Evolutionary conservation across 345 rosid species (phyloP), one percentile per base, ranked within the genome.

Genomic region (Sisymbrium altissimum): DNA sequence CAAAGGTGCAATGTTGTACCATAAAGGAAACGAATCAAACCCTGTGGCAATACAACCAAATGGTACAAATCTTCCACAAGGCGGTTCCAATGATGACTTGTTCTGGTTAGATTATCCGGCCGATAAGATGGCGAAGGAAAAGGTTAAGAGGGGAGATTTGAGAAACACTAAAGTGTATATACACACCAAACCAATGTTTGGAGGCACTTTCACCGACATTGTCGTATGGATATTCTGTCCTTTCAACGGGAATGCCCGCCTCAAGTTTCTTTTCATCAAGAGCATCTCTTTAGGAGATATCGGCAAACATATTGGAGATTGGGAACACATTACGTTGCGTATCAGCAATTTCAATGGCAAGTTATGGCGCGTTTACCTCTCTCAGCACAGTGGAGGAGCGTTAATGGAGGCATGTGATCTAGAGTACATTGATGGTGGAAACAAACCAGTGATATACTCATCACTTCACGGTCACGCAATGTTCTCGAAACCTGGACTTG

Each of bases 271-370:
- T 52, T 50, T 86, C 69, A 52, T 92, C 61, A 55, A 55, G 38
- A 75, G 73, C n/a, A 12, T 88, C 3, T 43, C 83, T 0, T 5
- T 89, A 50, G 89, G 94, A 15, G 78, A 43, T 48, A 83, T 89
- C 9, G 97, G 96, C 4, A 83, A 86, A 58, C 97, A 91, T 41
- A 76, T 89, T 3, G 96, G 98, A 1, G 96, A 92, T 9, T 92
- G 96, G 98, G 98, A 92, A 81, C 96, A 88, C 43, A 63, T 88
- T 54, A 86, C 94, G 7, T 66, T 92, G 12, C 82, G 98, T 71
- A 61, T 90, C 33, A 92, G 93, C 85, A 92, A 92, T 55, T 90
- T 92, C 69, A 79, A 71, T 19, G 95, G 90, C 2, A 81, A 84
- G 81, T 72, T 92, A 2, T 63, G 76, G 75, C 57, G 83, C 1